These are phyloP conservation scores for Coelastrella sp. DNA, from an alignment of 139 green algal genomes.

Conservation along the genomic window DNA sequence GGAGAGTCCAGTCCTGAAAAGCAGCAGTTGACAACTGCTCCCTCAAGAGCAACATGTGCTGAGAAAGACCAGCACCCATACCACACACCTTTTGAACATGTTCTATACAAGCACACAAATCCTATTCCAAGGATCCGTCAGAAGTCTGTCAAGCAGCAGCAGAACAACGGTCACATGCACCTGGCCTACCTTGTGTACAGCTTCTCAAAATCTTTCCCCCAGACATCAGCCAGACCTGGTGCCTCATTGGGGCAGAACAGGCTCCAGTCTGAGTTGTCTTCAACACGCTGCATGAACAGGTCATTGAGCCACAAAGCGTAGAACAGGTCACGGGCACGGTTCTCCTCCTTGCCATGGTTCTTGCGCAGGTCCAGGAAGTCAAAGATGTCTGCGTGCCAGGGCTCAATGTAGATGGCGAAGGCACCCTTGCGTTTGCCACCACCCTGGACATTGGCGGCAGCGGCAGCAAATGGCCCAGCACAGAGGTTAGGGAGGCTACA, in stretches of 20 bases:
- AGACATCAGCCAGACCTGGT: conserved; percentile 94
- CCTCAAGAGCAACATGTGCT: no score
- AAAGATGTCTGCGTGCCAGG: conserved; percentile 98
- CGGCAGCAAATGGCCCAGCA: neutral
- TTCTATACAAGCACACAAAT: no score
- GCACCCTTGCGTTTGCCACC: conserved; percentile 98
- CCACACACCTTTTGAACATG: neutral
- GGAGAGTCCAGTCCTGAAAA: no score
- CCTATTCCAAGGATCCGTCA: no score
- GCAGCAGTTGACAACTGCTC: no score
- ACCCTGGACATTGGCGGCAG: conserved; percentile 90
- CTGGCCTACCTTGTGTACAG: conserved; percentile 79
- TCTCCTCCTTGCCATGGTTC: conserved; percentile 99
- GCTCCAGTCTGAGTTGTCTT: conserved; percentile 90
- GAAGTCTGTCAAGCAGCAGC: neutral
- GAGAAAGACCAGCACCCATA: neutral
- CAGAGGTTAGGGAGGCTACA: no score
- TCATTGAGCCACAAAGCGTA: conserved; percentile 98
- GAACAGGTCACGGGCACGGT: conserved; percentile 97
- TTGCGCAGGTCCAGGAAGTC: conserved; percentile 99
- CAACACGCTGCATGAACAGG: conserved; percentile 89
- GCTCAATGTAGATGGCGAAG: conserved; percentile 99
- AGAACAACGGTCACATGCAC: no score
- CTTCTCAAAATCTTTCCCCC: conserved; percentile 93
- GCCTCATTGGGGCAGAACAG: conserved; percentile 99